Evolutionary conservation across 192 early-diverging fungal species (phyloP), one percentile per base, ranked within the genome.

Genomic region (Podochytrium sp.): DNA sequence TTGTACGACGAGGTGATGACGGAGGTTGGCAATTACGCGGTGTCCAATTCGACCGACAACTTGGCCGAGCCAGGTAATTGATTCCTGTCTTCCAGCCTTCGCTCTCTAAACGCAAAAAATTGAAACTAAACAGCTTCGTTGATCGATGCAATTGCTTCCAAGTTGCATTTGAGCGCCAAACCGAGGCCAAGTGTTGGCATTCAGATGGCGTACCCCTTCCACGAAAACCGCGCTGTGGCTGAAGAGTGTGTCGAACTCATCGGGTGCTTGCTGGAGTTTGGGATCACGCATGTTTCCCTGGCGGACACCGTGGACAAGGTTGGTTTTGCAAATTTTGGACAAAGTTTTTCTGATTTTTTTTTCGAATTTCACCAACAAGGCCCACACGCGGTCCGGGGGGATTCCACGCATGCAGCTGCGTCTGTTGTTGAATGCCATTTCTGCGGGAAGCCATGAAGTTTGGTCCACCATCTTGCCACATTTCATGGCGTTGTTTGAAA

Each of bases 171-270:
- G 16, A 55, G 30, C 5, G 5, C 23, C 7, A 55, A 55, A 55
- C 10, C 7, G 5, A 34, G 29, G 51, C 33, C 5, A 61, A 37
- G 16, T 37, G 32, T 35, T 6, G 57, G 49, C 2, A 70, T 84
- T 16, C 77, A 78, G 25, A 76, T 84, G 7, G 81, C 83, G 7
- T 81, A 82, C 59, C 83, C 83, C 6, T 42, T 81, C 29, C 76
- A 69, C 27, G 80, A 81, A 42, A 82, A 76, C 42, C 38, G 55
- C 34, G 35, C 73, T 25, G 40, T 84, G 16, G 79, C 74, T 41
- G 71, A 82, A 50, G 83, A 81, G 47, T 78, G 67, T 58, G 55
- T 82, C 34, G 66, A 79, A 16, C 38, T 84, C 0, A 35, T 81
- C 10, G 61, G 51, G 1, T n/a, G 7, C 27, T 52, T 81, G 33